Base-by-base conservation (phyloP, 495 filamentous ascomycete species). In the Chaetomium tenue region DNA sequence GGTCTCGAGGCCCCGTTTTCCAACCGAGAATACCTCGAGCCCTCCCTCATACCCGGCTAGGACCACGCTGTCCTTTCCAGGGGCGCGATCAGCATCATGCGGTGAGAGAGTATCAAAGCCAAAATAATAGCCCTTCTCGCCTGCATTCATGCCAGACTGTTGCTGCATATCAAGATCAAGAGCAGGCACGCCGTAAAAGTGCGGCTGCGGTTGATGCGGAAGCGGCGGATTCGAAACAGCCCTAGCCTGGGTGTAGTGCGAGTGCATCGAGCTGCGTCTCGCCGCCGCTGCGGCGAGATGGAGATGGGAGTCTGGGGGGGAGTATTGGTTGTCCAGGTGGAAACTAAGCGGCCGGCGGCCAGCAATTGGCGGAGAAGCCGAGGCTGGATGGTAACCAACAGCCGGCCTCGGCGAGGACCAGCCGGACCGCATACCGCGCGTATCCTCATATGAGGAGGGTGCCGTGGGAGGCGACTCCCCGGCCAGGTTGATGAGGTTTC, bases 151-250 rank as follows among this genome's bases (percentile, higher is more conserved):
- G 20, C 83, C 79, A 18, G 76, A 65, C 62, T 74, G 76, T 15
- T 70, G 76, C 73, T 86, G 77, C 74, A 87, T 78, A 68, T 88
- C 82, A 68, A 89, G 80, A 69, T 92, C 83, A 68, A 92, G 83
- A 67, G 89, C 85, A 63, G 86, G 82, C 57, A 86, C 87, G 33
- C 84, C 85, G 68, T 82, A 84, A 66, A 84, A 84, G 66, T 92
- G 88, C 11, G 91, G 79, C 75, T 95, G 92, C 0, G 89, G 87
- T 58, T 91, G 84, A 76, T 95, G 91, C 8, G 91, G 91, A 22
- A 88, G 84, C 39, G 91, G 90, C n/a, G 87, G 87, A 60, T 87
- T 81, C 20, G 78, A 76, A 18, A 71, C 73, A 50, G 77, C 72
- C 37, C 79, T 76, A 9, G 74, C 74, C 15, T 78, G 72, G 13